Percentiles rank a stretch among this genome's conserved stretches.
phyloP scores from a whole-genome alignment of 2,329 filamentous ascomycete genomes.

The Verticillium dahliae region DNA sequence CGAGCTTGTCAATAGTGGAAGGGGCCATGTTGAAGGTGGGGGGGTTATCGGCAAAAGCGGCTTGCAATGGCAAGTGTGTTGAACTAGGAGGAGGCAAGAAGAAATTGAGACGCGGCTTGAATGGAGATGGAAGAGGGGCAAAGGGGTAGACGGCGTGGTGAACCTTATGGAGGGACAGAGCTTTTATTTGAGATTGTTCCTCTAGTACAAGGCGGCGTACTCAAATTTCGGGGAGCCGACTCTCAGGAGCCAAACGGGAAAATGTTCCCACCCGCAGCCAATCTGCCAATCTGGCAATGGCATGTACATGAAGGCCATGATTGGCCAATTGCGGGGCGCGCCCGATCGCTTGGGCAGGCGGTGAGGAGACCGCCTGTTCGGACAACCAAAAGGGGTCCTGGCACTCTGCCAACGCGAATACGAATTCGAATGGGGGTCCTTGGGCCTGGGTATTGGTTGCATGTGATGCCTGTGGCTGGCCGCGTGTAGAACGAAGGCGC shows the following conservation, averaged over 20 bases:
- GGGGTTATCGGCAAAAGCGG: slow-evolving; percentile 7
- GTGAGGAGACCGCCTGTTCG: not conserved
- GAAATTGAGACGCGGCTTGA: not conserved
- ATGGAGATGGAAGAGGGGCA: slow-evolving; percentile 6
- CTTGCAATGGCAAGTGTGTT: slow-evolving; percentile 4
- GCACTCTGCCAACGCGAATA: slow-evolving; percentile 1
- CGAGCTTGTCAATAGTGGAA: slow-evolving; percentile 45
- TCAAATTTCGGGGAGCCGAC: slow-evolving; percentile 1
- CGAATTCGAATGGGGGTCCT: slow-evolving; percentile 1
- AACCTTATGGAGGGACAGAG: not conserved
- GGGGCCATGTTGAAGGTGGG: slow-evolving; percentile 35
- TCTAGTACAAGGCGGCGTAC: not conserved
- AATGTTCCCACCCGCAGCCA: not conserved
- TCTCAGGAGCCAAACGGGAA: not conserved
- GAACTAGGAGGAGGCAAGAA: not conserved
- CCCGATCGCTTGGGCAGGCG: not conserved
- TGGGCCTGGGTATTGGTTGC: not conserved
- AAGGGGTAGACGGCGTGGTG: not conserved
- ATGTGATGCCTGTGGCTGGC: not conserved
- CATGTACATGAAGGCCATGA: not conserved
- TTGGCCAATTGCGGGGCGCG: not conserved
- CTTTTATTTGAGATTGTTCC: not conserved
- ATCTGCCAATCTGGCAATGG: not conserved
- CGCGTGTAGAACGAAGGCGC: not conserved
- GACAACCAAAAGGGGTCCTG: not conserved